Evolutionary conservation across 2,329 filamentous ascomycete species (phyloP), one percentile per base, ranked within the genome.

Genomic region (Ophiostoma sp.): DNA sequence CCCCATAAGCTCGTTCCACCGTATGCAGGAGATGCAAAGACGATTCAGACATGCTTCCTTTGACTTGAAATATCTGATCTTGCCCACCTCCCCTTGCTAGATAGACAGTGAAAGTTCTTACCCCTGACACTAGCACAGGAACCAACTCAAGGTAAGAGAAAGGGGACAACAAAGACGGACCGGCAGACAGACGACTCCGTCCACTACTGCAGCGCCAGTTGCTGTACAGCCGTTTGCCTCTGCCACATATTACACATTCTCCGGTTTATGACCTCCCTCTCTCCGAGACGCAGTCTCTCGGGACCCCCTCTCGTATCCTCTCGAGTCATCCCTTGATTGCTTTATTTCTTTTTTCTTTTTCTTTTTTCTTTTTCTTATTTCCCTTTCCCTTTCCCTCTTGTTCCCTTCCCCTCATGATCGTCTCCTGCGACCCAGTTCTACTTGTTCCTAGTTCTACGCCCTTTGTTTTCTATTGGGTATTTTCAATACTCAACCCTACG

Each of bases 401-500:
- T 47, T 16, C 55, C 38, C 55, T 60, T 60, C 55, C 55, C 27
- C 58, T 41, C 58, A 11, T 63, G 58, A 63, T 63, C 14, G 58
- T 63, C 58, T 42, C 38, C 38, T 40, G 7, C 58, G 58, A 3
- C 36, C 58, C 38, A 40, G 1, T 14, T 63, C 36, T 16, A 63
- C 40, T 38, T 41, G n/a, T 63, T 63, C 60, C 60, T 42, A 18
- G 60, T 63, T 42, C 40, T 63, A 63, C 40, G 40, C 60, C 40
- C 40, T 63, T 63, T 42, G 60, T 42, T 63, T 42, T 14, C n/a
- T 18, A 63, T 63, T 42, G 60, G 58, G 60, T 44, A 63, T 44
- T 63, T 42, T 18, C n/a, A 63, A 63, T 63, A 63, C 60, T 63
- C 58, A n/a, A 40, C 52, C 55, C 55, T 38, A 60, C 38, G 11